These are phyloP conservation scores for Malus hybrid DNA, from an alignment of 331 rosid species.

Conservation along the genomic window DNA sequence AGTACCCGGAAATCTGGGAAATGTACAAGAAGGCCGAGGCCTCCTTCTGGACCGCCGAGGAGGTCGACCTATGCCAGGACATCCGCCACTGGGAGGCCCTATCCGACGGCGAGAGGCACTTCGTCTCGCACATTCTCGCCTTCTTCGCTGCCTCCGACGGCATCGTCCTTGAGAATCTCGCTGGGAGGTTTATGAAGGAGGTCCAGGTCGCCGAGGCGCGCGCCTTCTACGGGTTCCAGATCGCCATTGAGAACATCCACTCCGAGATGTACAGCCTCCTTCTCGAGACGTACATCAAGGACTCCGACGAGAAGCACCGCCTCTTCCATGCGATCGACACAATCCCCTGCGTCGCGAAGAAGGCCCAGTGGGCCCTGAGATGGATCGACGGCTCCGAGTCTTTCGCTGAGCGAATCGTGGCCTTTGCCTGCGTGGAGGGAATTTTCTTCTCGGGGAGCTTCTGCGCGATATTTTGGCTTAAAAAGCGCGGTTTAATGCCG, in stretches of 20 bases:
- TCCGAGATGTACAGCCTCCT: slow-evolving; percentile 63
- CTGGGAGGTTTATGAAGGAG: slow-evolving; percentile 56
- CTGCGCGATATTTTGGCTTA: slow-evolving; percentile 74
- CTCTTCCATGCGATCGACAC: slow-evolving; percentile 58
- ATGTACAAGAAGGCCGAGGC: slow-evolving; percentile 73
- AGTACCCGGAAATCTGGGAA: slow-evolving; percentile 36
- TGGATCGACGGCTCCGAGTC: slow-evolving; percentile 71
- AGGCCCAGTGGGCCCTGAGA: slow-evolving; percentile 69
- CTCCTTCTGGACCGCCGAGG: slow-evolving; percentile 61
- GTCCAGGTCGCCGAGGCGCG: slow-evolving; percentile 53
- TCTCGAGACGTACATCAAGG: slow-evolving; percentile 48
- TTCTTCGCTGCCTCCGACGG: slow-evolving; percentile 71
- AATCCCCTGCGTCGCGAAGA: slow-evolving; percentile 48
- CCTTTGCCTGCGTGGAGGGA: slow-evolving; percentile 74
- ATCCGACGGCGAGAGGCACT: slow-evolving; percentile 43
- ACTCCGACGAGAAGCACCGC: slow-evolving; percentile 36
- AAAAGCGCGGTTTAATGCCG: slow-evolving; percentile 76
- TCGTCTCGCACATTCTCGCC: slow-evolving; percentile 53
- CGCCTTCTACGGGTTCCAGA: slow-evolving; percentile 64
- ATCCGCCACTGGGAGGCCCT: slow-evolving; percentile 38
- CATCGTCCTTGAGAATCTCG: slow-evolving; percentile 55
- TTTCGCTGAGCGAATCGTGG: slow-evolving; percentile 56
- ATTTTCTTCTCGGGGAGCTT: slow-evolving; percentile 81
- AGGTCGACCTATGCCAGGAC: slow-evolving; percentile 53
- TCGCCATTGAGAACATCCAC: slow-evolving; percentile 57